Conservation (phyloP, 129 eudicot genomes). For the Rutidosis leptorrhynchoides region DNA sequence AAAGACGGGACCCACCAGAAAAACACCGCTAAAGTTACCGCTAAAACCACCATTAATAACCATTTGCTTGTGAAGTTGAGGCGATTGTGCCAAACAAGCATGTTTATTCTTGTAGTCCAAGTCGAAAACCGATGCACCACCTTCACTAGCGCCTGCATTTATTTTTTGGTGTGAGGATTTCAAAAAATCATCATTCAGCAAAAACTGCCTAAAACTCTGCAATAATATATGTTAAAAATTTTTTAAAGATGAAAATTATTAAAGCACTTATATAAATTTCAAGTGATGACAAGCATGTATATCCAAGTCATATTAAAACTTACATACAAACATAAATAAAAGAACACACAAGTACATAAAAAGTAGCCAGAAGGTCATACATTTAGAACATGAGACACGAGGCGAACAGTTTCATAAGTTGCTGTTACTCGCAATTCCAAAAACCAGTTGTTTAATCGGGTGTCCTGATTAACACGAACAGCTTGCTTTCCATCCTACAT, state of each 20-base stretch:
- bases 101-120: slow-evolving; percentile 77
- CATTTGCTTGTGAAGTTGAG: slow-evolving; percentile 96
- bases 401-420: slow-evolving; percentile 73
- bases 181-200: slow-evolving; percentile 56
- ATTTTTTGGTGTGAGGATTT: slow-evolving; percentile 78
- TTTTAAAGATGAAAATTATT: no score
- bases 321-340: neutral
- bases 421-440: slow-evolving; percentile 88
- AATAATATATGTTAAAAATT: no score
- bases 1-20: slow-evolving; percentile 85
- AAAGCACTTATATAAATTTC: no score
- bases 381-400: slow-evolving; percentile 59
- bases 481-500: slow-evolving; percentile 70
- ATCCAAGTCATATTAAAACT: neutral
- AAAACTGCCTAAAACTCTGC: slow-evolving; percentile 71
- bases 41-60: slow-evolving; percentile 86
- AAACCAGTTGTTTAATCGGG: slow-evolving; percentile 69
- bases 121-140: slow-evolving; percentile 86
- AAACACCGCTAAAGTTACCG: slow-evolving; percentile 76
- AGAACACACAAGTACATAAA: neutral
- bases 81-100: slow-evolving; percentile 94
- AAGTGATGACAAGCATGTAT: neutral
- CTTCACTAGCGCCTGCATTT: slow-evolving; percentile 90
- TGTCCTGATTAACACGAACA: slow-evolving; percentile 87
- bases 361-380: slow-evolving; percentile 32